Base-by-base conservation (phyloP, 331 rosid genomes). In the Saraca asoca region DNA sequence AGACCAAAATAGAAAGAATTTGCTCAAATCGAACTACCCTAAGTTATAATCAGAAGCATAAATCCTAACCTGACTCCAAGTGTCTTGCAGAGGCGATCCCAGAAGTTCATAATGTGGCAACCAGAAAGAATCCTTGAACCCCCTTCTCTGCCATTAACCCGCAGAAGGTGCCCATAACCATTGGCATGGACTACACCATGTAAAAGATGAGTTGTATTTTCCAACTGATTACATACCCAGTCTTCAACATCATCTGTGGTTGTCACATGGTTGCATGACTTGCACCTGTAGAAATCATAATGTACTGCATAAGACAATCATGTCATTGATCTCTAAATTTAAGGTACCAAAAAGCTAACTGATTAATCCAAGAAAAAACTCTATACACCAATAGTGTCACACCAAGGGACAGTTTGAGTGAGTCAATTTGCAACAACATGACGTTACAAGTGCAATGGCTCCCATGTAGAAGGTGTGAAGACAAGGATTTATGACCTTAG, bases 151-250 rank as follows among this genome's bases (percentile, higher is more conserved):
- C 98, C 98, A 83, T 94, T 90, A 74, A 94, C 92, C 74, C 96
- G 84, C n/a, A 94, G 97, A 79, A 94, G 96, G 74, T 90, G 98
- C 17, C 98, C 97, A 78, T 81, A 90, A 63, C 98, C 98, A 81
- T 94, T 94, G 18, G 92, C 89, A 76, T 94, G 98, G 66, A 94
- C 81, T 12, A 90, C 97, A 11, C 96, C 98, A 68, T 94, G 98
- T 9, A 94, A 78, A 51, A 94, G 92, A 85, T 94, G 97, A 50
- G 85, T 81, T 0, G 93, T 90, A 78, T 90, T 90, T 80, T 90
- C 98, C 46, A 94, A 82, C 78, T 94, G 98, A 71, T 78, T 72
- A 72, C 84, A 90, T 49, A 90, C 90, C 98, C 98, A 94, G 58
- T 90, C 96, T 73, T 94, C 97, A 34, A 90, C 91, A 67, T 90